Conservation (phyloP, 2,329 filamentous ascomycete genomes). For the Cordyceps cateniannulata region DNA sequence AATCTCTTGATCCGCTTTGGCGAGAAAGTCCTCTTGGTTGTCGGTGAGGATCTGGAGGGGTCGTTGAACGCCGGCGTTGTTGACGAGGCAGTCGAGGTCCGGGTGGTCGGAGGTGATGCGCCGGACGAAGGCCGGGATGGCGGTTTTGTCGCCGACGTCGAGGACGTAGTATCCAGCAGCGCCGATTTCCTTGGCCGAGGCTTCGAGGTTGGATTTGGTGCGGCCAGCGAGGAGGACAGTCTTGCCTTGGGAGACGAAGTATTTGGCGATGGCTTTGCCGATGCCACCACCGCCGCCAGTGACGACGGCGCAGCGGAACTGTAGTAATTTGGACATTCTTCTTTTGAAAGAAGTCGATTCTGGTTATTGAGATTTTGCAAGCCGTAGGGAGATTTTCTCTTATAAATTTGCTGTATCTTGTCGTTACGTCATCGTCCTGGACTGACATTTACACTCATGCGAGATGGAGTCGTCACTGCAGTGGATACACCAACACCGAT, state of each 20-base stretch:
- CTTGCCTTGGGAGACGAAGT: conserved; percentile 39
- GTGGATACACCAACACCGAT: background rate
- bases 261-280: conserved; percentile 40
- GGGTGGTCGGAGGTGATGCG: conserved; percentile 41
- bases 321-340: conserved; percentile 17
- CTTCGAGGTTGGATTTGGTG: conserved; percentile 46
- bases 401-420: background rate
- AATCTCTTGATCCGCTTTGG: conserved; percentile 49
- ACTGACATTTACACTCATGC: background rate
- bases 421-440: background rate
- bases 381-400: too few species aligned
- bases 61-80: conserved; percentile 53
- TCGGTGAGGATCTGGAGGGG: conserved; percentile 38
- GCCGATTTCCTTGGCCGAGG: conserved; percentile 35
- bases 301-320: conserved; percentile 39
- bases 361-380: too few species aligned
- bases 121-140: conserved; percentile 38
- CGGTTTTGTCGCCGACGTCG: conserved; percentile 40
- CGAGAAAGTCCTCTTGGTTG: conserved; percentile 34
- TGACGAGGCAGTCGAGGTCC: conserved; percentile 48
- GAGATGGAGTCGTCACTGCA: background rate
- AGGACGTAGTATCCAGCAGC: conserved; percentile 44
- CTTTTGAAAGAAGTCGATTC: too few species aligned
- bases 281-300: conserved; percentile 48
- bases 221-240: conserved; percentile 47